Conservation (phyloP, 495 filamentous ascomycete genomes). For the Lepidopterella palustris region DNA sequence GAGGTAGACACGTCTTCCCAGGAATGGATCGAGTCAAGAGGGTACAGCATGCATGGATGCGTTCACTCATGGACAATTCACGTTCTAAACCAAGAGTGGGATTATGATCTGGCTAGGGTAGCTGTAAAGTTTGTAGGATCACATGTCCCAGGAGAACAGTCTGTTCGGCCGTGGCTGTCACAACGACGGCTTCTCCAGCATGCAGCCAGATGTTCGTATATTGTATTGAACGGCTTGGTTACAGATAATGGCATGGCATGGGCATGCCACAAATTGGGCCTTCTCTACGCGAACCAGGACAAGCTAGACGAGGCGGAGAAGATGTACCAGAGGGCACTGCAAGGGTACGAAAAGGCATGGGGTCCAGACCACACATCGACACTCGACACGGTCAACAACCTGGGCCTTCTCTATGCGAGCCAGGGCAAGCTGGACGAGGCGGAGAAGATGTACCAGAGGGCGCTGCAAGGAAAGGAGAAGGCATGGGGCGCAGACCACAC, state of each 20-base stretch:
- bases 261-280: constrained; percentile 20
- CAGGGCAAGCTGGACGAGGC: constrained; percentile 10
- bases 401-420: constrained; percentile 24
- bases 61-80: constrained; percentile 8
- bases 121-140: not conserved
- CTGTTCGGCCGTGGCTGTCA: not conserved
- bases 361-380: constrained; percentile 40
- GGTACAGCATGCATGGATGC: constrained; percentile 12
- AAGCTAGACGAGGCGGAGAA: constrained; percentile 27
- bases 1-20: not conserved
- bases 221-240: constrained; percentile 2
- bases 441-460: constrained; percentile 9
- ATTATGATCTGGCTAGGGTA: constrained; percentile 1
- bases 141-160: not conserved
- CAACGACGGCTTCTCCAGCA: constrained; percentile 11
- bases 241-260: constrained; percentile 1
- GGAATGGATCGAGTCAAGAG: not conserved
- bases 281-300: constrained; percentile 19
- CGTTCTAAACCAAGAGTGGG: constrained; percentile 10
- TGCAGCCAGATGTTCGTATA: not conserved
- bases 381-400: constrained; percentile 38
- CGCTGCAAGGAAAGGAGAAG: constrained; percentile 11
- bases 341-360: constrained; percentile 34
- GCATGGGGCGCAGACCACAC: constrained; percentile 6
- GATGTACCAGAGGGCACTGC: not conserved